Evolutionary conservation across 768 basidiomycete genomes (phyloP).

Genomic region (Collybiopsis luxurians): DNA sequence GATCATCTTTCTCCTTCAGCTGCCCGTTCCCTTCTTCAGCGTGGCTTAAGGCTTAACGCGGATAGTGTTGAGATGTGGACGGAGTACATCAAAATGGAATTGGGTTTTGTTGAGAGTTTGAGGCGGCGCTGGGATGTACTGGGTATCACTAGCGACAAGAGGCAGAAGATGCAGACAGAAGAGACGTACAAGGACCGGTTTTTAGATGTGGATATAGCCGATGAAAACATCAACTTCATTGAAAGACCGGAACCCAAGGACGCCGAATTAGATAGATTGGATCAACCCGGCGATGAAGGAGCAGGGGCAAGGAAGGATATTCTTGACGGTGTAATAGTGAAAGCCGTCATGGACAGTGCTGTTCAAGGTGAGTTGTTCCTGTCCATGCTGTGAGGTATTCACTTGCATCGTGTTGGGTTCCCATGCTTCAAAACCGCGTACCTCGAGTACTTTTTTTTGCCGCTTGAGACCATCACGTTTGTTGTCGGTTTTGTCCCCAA

Average conservation of each 20-base stretch:
- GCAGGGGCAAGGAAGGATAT: slow-evolving; percentile 62
- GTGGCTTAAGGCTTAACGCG: slow-evolving; percentile 77
- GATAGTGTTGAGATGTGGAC: slow-evolving; percentile 79
- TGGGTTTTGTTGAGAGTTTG: slow-evolving; percentile 80
- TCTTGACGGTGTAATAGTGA: slow-evolving; percentile 78
- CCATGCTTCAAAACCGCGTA: neutral
- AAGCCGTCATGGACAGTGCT: slow-evolving; percentile 72
- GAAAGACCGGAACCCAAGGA: slow-evolving; percentile 29
- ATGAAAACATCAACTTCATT: slow-evolving; percentile 19
- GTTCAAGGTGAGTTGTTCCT: slow-evolving; percentile 52
- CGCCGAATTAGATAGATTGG: slow-evolving; percentile 49
- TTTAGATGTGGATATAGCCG: slow-evolving; percentile 11
- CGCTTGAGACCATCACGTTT: neutral
- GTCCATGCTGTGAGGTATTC: neutral
- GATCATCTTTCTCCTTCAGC: slow-evolving; percentile 70
- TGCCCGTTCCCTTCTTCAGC: slow-evolving; percentile 79
- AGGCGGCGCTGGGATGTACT: slow-evolving; percentile 77
- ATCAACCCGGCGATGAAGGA: slow-evolving; percentile 34
- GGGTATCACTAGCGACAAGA: slow-evolving; percentile 44
- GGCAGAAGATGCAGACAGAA: slow-evolving; percentile 16
- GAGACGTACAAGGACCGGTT: neutral
- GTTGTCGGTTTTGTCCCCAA: neutral
- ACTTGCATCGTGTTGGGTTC: neutral
- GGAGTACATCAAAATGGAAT: slow-evolving; percentile 89
- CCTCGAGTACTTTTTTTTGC: neutral